phyloP scores from a whole-genome alignment of 2,329 filamentous ascomycete species.

The Geosmithia putterillii region DNA sequence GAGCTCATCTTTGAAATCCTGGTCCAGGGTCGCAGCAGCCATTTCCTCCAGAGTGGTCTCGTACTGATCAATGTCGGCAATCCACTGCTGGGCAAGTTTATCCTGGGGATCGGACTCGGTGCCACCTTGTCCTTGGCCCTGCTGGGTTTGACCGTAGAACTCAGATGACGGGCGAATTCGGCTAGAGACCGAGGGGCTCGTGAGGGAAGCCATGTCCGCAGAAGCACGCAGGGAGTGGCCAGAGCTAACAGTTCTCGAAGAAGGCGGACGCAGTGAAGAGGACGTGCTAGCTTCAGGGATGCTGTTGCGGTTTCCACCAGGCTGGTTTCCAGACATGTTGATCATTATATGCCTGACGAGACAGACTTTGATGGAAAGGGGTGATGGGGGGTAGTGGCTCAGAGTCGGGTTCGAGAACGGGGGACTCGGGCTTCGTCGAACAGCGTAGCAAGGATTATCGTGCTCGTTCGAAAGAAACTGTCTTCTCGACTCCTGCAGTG shows the following conservation, averaged over 20 bases:
- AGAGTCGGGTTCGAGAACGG: neutral
- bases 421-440: neutral
- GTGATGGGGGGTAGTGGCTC: neutral
- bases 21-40: conserved; percentile 95
- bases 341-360: conserved; percentile 25
- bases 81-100: conserved; percentile 94
- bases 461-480: neutral
- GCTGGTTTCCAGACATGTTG: conserved; percentile 56
- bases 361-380: conserved; percentile 4
- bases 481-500: conserved; percentile 55
- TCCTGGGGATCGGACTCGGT: conserved; percentile 74
- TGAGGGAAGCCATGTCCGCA: conserved; percentile 84
- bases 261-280: conserved; percentile 70
- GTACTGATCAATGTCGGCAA: conserved; percentile 97
- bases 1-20: conserved; percentile 98
- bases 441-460: neutral
- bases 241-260: conserved; percentile 63
- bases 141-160: conserved; percentile 71
- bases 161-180: conserved; percentile 92
- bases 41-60: conserved; percentile 98
- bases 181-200: conserved; percentile 52
- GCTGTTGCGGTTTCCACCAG: conserved; percentile 84
- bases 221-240: conserved; percentile 86
- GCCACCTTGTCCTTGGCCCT: conserved; percentile 53
- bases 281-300: conserved; percentile 83